Evolutionary conservation across 2,329 filamentous ascomycete species (phyloP), one percentile per base, ranked within the genome.

Genomic region (Dactylonectria estremocensis): DNA sequence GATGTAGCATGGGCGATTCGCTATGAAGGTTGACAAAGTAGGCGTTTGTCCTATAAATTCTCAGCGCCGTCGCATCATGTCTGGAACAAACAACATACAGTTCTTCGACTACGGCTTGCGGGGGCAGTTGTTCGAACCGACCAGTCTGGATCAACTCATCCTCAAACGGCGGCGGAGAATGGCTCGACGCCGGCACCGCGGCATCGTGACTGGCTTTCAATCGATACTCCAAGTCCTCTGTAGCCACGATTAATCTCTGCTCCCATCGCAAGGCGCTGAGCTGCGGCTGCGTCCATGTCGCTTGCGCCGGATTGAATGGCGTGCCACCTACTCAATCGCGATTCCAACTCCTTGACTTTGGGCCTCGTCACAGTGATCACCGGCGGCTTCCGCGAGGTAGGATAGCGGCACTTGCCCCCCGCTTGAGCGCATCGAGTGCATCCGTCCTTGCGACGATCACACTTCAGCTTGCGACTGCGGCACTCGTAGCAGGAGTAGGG

Each of bases 51-150:
- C 73, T 75, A 2, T 8, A 9, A 9, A 0, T n/a, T n/a, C 33
- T 72, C 7, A 69, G 57, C 6, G 54, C 3, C 20, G 7, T 7
- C 8, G 9, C 13, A 33, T 11, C 2, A 0, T 3, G 45, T 11
- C n/a, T n/a, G 16, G n/a, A 14, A 20, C 18, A 2, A n/a, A 11
- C 2, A 10, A 60, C 73, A 50, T 66, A 78, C 78, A 80, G 48
- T 31, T 77, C 73, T 20, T 76, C 73, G 2, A 79, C 67, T 1
- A 79, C 48, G 5, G 72, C 59, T 11, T 69, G 69, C 0, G 77
- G 70, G 1, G 77, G 79, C 1, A 77, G 70, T 52, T 77, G 71
- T 58, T 80, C 78, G 59, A 75, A 77, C 2, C 78, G 71, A 2
- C 77, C 77, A 9, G 76, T 74, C 33, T 69, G 63, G 5, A 74